Base-by-base conservation (phyloP, 345 rosid genomes). In the Turnera subulata region DNA sequence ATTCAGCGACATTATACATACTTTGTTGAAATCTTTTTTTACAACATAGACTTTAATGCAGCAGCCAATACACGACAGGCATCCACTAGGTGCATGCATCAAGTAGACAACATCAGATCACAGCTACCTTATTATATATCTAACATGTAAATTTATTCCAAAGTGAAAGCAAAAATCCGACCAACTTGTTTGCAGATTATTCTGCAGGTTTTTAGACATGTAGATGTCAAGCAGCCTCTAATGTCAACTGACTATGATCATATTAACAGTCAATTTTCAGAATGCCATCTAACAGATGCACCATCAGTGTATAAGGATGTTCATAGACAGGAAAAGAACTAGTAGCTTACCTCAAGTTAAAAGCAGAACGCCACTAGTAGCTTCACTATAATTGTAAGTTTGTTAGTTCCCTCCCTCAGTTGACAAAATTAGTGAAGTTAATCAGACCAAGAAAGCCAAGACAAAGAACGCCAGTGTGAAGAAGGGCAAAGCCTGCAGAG, bases 401-500 rank as follows among this genome's bases (percentile, higher is more conserved):
- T 56, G 3, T 20, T 14, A 21, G n/a, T 42, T 50, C 12, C 18
- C 43, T 20, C 47, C 47, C 19, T 53, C 33, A 0, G 19, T 17
- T 15, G 13, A 25, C 13, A 29, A 21, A 39, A 25, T 55, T 29
- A 18, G 1, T 15, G 18, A 38, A 59, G 52, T 46, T 46, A 56
- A 26, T 51, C 46, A 15, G 42, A 73, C 61, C 11, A 71, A 55
- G 62, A 47, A 43, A 10, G 63, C 65, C 37, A 68, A 16, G 19
- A 53, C 77, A 21, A 53, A 64, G 38, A 74, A 54, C 64, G 74
- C 58, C 66, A 45, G 23, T 43, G 71, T 49, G 71, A 72, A 68
- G 49, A 64, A 26, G 16, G 76, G 66, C 43, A 52, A 64, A 40
- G 42, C 65, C 88, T 80, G 88, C 75, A 73, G 62, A 44, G 68